A percentile compares a stretch with the other conserved stretches of the same genome.
These are phyloP conservation scores for Arctium minus DNA, from an alignment of 129 eudicot species.

Conservation along the genomic window DNA sequence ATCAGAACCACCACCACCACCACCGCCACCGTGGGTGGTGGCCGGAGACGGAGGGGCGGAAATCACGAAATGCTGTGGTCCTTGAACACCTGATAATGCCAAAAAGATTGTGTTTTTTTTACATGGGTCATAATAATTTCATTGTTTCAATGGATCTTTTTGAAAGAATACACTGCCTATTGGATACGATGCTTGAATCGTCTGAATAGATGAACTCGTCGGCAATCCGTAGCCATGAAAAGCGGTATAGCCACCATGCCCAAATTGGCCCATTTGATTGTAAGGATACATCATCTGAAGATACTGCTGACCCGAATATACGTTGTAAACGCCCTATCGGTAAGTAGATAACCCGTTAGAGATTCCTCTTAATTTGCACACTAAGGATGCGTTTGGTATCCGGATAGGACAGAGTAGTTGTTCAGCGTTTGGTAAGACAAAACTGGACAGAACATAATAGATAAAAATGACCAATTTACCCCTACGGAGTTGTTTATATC, in stretches of 20 bases:
- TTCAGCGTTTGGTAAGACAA: no score
- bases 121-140: neutral
- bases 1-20: constrained; percentile 78
- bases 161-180: constrained; percentile 41
- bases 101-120: neutral
- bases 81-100: constrained; percentile 64
- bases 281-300: constrained; percentile 83
- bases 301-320: constrained; percentile 80
- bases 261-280: constrained; percentile 65
- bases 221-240: constrained; percentile 75
- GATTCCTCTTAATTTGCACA: neutral
- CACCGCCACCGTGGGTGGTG: constrained; percentile 58
- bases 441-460: no score
- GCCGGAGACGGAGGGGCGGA: constrained; percentile 66
- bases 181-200: constrained; percentile 70
- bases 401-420: no score
- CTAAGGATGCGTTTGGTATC: no score
- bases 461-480: no score
- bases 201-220: constrained; percentile 58
- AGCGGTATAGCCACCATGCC: constrained; percentile 57
- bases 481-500: no score
- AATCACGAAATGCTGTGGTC: constrained; percentile 57
- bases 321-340: constrained; percentile 73
- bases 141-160: neutral
- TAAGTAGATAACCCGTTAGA: neutral